Base-by-base conservation (phyloP, 257 asterid genomes). In the Sherardia arvensis region DNA sequence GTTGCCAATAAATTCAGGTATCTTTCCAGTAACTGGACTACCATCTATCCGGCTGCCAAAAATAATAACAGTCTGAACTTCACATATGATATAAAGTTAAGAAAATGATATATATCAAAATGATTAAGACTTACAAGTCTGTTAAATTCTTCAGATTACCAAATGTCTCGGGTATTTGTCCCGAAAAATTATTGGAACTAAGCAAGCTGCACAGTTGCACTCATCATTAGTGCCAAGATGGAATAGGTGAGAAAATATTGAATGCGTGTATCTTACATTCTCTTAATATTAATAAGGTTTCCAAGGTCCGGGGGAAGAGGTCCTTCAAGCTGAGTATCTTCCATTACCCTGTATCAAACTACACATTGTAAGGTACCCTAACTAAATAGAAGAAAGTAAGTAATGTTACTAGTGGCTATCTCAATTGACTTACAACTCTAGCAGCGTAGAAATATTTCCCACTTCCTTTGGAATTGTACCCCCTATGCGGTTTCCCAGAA, bases 21-120 rank as follows among this genome's bases (percentile, higher is more conserved):
- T 82, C 73, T 70, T 78, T 66, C 98, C 98, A 22, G 90, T 65
- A 49, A 88, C 23, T 15, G 25, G 32, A 83, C 53, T 86, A 75
- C 93, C 95, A 36, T 85, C 97, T 63, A 92, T 82, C 83, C 95
- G 74, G 78, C 98, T 92, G 95, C 86, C n/a, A n/a, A 89, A 23
- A 78, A 59, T 2, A 7, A 38, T 26, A 38, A 29, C 0, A 26
- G 51, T 5, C 36, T n/a, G n/a, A n/a, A n/a, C n/a, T n/a, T n/a
- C n/a, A n/a, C n/a, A n/a, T 36, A 61, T 30, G 30, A 51, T 4
- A 3, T 21, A 56, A 45, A n/a, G 57, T 1, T 25, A 53, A 57
- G 17, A 57, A 25, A 32, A 43, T 11, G 21, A 59, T 18, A 25
- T 26, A 30, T 18, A 60, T 29, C 8, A 14, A 67, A 28, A 56